These are phyloP conservation scores for Fusarium sp. DNA, from an alignment of 2,329 filamentous ascomycete species.

Conservation along the genomic window DNA sequence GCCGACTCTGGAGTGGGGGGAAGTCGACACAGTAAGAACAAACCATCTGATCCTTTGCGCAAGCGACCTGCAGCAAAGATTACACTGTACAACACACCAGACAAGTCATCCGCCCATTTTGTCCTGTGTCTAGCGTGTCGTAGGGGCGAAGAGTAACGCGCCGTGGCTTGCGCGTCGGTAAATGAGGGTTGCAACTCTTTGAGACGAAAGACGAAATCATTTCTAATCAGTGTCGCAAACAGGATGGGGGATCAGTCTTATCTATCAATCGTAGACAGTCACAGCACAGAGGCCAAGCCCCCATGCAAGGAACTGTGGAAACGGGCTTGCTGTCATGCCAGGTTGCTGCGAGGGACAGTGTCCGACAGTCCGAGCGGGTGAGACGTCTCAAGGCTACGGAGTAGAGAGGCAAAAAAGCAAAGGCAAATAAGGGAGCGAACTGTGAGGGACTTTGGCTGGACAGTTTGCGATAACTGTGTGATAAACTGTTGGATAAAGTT, in stretches of 20 bases:
- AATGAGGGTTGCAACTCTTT: not conserved
- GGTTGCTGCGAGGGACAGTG: not conserved
- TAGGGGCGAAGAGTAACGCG: not conserved
- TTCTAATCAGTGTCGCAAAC: not conserved
- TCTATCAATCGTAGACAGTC: not conserved
- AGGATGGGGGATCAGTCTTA: not conserved
- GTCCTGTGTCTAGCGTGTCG: not conserved
- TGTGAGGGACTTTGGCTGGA: not conserved
- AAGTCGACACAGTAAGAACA: not conserved
- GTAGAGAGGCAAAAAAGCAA: not conserved
- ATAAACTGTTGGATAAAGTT: not conserved
- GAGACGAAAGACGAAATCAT: not conserved
- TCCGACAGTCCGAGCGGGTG: not conserved
- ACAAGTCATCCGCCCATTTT: not conserved
- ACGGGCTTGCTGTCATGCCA: not conserved
- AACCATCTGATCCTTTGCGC: not conserved
- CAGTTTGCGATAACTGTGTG: not conserved
- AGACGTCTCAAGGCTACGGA: not conserved
- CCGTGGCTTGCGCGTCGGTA: constrained; percentile 14
- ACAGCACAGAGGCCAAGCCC: not conserved
- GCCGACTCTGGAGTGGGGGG: not conserved
- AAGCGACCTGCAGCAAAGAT: not conserved
- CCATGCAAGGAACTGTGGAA: not conserved
- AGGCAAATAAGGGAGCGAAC: not conserved
- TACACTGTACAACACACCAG: constrained; percentile 2